These are phyloP conservation scores for Barnettozyma vustinii DNA, from an alignment of 805 yeast species.

Conservation along the genomic window DNA sequence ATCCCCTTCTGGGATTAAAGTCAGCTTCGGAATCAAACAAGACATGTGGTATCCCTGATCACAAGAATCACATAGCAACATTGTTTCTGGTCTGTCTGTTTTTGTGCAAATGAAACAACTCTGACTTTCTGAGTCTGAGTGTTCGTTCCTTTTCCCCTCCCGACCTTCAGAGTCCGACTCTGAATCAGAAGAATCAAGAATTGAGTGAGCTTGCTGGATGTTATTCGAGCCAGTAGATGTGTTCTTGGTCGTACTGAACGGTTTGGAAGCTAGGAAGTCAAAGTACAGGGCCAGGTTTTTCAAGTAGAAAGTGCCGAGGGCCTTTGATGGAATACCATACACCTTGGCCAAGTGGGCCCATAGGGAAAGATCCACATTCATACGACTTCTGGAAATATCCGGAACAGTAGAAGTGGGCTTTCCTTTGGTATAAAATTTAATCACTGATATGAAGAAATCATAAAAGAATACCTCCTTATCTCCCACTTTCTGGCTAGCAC, in stretches of 20 bases:
- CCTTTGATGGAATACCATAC: not conserved
- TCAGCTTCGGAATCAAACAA: slow-evolving; percentile 58
- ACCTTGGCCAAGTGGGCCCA: not conserved
- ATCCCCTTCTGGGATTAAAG: slow-evolving; percentile 45
- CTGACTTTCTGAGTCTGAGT: slow-evolving; percentile 10
- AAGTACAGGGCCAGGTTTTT: slow-evolving; percentile 28
- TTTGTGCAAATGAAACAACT: slow-evolving; percentile 44
- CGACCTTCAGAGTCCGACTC: slow-evolving; percentile 22
- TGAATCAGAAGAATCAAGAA: slow-evolving; percentile 19
- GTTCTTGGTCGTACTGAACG: slow-evolving; percentile 16
- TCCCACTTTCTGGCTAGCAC: not conserved
- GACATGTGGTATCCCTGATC: slow-evolving; percentile 59
- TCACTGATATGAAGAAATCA: slow-evolving; percentile 34
- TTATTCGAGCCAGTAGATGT: slow-evolving; percentile 4
- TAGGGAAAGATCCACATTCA: slow-evolving; percentile 15
- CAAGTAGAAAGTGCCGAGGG: slow-evolving; percentile 19
- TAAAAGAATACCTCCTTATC: slow-evolving; percentile 27
- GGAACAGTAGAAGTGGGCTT: not conserved
- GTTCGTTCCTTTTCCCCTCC: slow-evolving; percentile 28
- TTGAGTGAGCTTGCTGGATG: slow-evolving; percentile 25
- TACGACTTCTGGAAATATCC: slow-evolving; percentile 8
- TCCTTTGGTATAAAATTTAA: slow-evolving; percentile 19
- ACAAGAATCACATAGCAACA: slow-evolving; percentile 70
- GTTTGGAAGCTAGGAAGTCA: slow-evolving; percentile 26
- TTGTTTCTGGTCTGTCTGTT: slow-evolving; percentile 38